Conservation (phyloP, 2,329 filamentous ascomycete species). For the Ophiostoma novo-ulmi region DNA sequence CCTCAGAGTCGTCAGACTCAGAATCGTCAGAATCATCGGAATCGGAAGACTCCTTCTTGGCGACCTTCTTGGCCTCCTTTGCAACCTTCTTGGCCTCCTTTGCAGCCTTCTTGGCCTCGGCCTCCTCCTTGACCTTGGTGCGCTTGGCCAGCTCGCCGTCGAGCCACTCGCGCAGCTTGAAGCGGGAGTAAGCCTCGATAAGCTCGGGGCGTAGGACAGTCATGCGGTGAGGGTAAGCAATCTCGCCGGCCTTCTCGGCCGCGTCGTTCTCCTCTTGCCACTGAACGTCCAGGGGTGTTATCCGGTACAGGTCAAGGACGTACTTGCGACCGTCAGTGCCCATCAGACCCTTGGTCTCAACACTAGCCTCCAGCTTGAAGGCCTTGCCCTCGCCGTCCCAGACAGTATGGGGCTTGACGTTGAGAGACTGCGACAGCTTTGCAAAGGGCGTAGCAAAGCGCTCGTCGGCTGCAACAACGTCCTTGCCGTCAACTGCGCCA, state of each 20-base stretch:
- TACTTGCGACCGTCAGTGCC: constrained; percentile 96
- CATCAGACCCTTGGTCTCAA: constrained; percentile 96
- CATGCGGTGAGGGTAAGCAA: constrained; percentile 89
- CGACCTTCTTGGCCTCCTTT: constrained; percentile 2
- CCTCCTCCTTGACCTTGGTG: constrained; percentile 38
- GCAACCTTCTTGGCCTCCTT: constrained; percentile 9
- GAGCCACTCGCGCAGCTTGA: constrained; percentile 85
- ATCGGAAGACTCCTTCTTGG: constrained; percentile 10
- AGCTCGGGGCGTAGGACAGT: constrained; percentile 86
- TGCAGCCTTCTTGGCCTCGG: constrained; percentile 15
- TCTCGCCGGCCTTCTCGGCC: constrained; percentile 37
- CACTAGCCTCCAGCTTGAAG: constrained; percentile 88
- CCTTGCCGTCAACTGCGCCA: constrained; percentile 94
- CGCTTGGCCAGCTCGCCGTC: constrained; percentile 68
- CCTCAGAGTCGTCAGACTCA: neutral
- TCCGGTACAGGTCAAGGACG: constrained; percentile 91
- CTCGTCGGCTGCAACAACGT: constrained; percentile 85
- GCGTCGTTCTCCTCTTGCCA: constrained; percentile 75
- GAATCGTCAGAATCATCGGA: neutral
- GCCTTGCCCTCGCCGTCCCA: constrained; percentile 95
- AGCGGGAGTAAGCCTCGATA: constrained; percentile 76
- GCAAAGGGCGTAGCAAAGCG: constrained; percentile 79
- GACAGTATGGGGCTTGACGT: constrained; percentile 89
- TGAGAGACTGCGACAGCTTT: constrained; percentile 83
- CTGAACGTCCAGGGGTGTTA: constrained; percentile 82